phyloP scores from a whole-genome alignment of 2,329 filamentous ascomycete species.

The Penicillium sclerotiorum region DNA sequence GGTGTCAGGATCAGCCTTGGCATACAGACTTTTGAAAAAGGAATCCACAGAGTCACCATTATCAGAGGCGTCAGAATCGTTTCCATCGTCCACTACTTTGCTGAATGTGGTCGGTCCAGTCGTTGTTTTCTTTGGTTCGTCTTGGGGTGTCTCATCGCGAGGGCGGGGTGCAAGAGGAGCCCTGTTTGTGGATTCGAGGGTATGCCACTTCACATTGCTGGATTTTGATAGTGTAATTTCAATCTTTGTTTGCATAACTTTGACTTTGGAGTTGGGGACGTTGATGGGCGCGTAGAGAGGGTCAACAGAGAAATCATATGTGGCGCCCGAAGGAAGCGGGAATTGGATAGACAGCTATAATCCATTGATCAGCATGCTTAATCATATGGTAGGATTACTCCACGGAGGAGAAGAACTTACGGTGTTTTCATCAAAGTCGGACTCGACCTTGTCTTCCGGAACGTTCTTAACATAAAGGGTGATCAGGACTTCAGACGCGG shows the following conservation, averaged over 20 bases:
- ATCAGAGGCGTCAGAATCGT: conserved; percentile 58
- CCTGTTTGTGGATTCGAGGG: conserved; percentile 53
- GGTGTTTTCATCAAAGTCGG: conserved; percentile 55
- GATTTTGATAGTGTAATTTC: conserved; percentile 70
- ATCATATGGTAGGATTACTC: neutral
- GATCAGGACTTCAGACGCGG: conserved; percentile 61
- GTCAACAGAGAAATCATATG: conserved; percentile 65
- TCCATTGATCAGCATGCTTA: neutral
- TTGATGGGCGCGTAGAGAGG: conserved; percentile 71
- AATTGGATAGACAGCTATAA: conserved; percentile 60
- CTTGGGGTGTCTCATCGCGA: too few relatives aligned
- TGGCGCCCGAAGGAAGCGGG: conserved; percentile 54
- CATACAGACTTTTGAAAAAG: conserved; percentile 92
- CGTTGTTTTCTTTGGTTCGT: too few relatives aligned
- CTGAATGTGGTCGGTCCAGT: too few relatives aligned
- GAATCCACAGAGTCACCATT: conserved; percentile 67
- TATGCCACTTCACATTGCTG: conserved; percentile 72
- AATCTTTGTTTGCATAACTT: conserved; percentile 75
- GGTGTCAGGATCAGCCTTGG: conserved; percentile 74
- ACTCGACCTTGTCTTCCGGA: conserved; percentile 56
- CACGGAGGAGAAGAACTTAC: too few relatives aligned
- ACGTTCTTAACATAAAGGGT: conserved; percentile 68
- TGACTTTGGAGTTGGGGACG: conserved; percentile 60
- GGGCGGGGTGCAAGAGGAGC: too few relatives aligned
- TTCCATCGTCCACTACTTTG: conserved; percentile 39